A percentile compares a stretch with the other conserved stretches of the same genome.
Evolutionary conservation across 202 grass and related monocot genomes (phyloP).

Genomic region (Panicum hallii): DNA sequence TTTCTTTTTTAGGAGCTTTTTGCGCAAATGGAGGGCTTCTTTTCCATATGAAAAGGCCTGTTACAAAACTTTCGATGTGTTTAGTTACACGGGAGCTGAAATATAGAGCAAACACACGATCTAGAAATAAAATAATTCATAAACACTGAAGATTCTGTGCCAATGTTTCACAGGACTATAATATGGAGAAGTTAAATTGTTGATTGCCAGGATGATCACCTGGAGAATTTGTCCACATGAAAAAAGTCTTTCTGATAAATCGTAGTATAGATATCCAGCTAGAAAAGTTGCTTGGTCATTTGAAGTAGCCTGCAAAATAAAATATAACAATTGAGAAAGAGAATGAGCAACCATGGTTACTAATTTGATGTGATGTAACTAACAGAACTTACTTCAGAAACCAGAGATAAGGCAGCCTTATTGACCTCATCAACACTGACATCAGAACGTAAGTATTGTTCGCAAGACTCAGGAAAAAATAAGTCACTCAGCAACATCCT

Average conservation of each 20-base stretch:
- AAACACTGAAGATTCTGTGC: neutral
- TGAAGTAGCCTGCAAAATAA: slow-evolving; percentile 58
- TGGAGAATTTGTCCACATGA: slow-evolving; percentile 64
- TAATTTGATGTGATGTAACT: slow-evolving; percentile 19
- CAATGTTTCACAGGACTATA: slow-evolving; percentile 11
- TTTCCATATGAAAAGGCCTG: slow-evolving; percentile 79
- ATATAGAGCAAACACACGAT: slow-evolving; percentile 12
- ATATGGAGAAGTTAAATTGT: neutral
- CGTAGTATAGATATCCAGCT: slow-evolving; percentile 79
- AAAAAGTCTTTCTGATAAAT: slow-evolving; percentile 76
- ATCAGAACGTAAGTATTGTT: slow-evolving; percentile 38
- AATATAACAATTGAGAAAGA: slow-evolving; percentile 39
- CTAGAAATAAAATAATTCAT: slow-evolving; percentile 23
- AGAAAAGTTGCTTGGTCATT: slow-evolving; percentile 63
- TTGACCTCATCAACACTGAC: slow-evolving; percentile 59
- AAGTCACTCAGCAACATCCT: slow-evolving; percentile 55
- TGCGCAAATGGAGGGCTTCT: slow-evolving; percentile 74
- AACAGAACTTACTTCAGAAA: slow-evolving; percentile 71
- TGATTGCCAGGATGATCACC: slow-evolving; percentile 45
- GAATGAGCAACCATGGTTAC: slow-evolving; percentile 4
- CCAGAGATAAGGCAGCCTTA: slow-evolving; percentile 62
- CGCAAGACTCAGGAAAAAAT: slow-evolving; percentile 53
- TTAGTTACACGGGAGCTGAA: slow-evolving; percentile 29
- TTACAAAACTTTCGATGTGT: slow-evolving; percentile 36
- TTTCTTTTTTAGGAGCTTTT: slow-evolving; percentile 74